Conservation (phyloP, 2,329 filamentous ascomycete genomes). For the Talaromyces sp. region DNA sequence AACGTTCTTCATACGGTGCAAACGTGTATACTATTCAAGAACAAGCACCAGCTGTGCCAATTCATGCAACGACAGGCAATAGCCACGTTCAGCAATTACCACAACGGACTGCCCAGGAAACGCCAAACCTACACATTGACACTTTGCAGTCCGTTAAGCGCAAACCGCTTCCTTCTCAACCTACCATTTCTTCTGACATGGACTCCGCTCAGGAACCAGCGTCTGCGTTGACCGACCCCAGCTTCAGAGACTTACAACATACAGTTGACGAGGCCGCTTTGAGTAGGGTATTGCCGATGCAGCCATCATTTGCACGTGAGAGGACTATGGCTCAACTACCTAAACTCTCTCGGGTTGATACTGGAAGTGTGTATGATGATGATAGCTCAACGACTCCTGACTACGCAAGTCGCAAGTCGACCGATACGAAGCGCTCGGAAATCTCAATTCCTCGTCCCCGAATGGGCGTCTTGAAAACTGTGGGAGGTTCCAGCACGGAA, state of each 20-base stretch:
- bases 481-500: constrained; percentile 56
- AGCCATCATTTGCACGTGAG: constrained; percentile 25
- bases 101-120: neutral
- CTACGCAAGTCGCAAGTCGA: constrained; percentile 67
- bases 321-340: constrained; percentile 7
- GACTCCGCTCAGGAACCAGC: constrained; percentile 19
- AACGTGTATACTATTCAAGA: constrained; percentile 2
- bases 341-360: constrained; percentile 25
- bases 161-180: constrained; percentile 52
- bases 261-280: constrained; percentile 50
- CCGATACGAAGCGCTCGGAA: constrained; percentile 41
- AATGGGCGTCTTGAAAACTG: constrained; percentile 75
- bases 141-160: constrained; percentile 47
- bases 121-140: constrained; percentile 29
- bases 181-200: constrained; percentile 20
- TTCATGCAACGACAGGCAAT: constrained; percentile 9
- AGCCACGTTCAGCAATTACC: neutral
- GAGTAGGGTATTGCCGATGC: constrained; percentile 44
- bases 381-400: constrained; percentile 67
- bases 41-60: constrained; percentile 13
- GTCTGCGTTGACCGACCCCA: constrained; percentile 33
- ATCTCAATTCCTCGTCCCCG: constrained; percentile 58
- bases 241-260: constrained; percentile 41
- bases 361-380: constrained; percentile 53
- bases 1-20: constrained; percentile 11